Base-by-base conservation (phyloP, 2,329 filamentous ascomycete genomes). In the Lachnellula subtilissima region DNA sequence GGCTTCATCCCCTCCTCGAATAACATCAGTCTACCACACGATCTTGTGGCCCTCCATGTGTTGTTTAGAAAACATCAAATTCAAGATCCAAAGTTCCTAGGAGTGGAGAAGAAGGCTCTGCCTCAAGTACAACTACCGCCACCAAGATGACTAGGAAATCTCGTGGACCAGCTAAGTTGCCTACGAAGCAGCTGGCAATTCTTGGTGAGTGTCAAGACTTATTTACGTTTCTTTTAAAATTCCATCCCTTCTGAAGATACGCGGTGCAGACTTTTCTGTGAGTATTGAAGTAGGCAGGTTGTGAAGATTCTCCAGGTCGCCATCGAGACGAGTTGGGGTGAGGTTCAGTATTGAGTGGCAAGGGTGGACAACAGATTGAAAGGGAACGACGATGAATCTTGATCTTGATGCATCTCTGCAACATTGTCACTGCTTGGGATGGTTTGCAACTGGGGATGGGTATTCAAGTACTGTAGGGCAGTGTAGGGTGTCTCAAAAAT, bases 161-260 rank as follows among this genome's bases (percentile, higher is more conserved):
- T 54, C 72, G 70, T 52, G 62, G 58, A 9, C 58, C 59, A 61
- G 80, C 84, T 25, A 88, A 85, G 76, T 78, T 94, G 77, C 89
- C 90, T 0, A 77, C 83, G 43, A 82, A 85, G 78, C 90, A 95
- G 75, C 77, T 95, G 67, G 75, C 84, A 45, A 91, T 95, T 68
- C 75, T 95, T 61, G 85, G 88, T 91, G 79, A 77, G 81, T 68
- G n/a, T 40, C 37, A 11, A 25, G 12, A 45, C 53, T 43, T 23
- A 40, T 43, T 45, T 48, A 50, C 36, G n/a, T 37, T 46, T 50
- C 39, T 19, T 19, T 19, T 19, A 19, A 19, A 11, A 11, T 7
- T 43, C 39, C 9, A 43, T 50, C 43, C 52, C 32, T 57, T 54
- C 54, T n/a, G 5, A 17, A n/a, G 28, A 28, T 28, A 9, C 8